Conservation (phyloP, 2,329 filamentous ascomycete genomes). For the Botrytis medusae region DNA sequence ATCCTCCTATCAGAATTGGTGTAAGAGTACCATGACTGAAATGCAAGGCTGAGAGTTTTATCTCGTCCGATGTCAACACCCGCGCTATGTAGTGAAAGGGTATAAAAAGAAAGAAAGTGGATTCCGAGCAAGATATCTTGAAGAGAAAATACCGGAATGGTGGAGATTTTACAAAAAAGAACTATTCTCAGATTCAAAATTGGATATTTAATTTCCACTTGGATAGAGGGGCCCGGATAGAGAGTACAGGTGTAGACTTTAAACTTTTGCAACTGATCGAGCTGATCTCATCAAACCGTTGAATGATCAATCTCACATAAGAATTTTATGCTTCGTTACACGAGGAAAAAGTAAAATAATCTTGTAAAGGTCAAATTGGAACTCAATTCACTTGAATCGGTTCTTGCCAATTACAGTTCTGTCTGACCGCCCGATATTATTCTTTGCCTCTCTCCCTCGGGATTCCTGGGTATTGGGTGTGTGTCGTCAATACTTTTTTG, state of each 20-base stretch:
- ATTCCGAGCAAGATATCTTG: neutral
- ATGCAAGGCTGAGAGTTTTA: constrained; percentile 18
- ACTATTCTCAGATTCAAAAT: neutral
- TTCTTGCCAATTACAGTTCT: neutral
- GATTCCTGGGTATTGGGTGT: neutral
- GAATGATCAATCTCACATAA: constrained; percentile 14
- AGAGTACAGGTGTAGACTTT: neutral
- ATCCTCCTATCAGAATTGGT: constrained; percentile 1
- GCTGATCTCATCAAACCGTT: neutral
- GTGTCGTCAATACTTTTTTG: neutral
- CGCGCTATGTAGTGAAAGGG: constrained; percentile 6
- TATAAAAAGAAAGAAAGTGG: constrained; percentile 1
- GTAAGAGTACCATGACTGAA: constrained; percentile 5
- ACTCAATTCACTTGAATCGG: constrained; percentile 10
- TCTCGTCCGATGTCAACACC: constrained; percentile 6
- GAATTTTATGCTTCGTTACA: neutral
- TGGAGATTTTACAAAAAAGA: neutral
- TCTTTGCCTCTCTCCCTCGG: neutral
- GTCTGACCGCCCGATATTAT: neutral
- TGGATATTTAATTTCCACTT: neutral
- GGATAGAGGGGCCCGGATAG: neutral
- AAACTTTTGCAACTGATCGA: neutral
- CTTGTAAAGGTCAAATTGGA: neutral
- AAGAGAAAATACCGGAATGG: constrained; percentile 14
- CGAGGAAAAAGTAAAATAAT: neutral